Evolutionary conservation across 2,329 filamentous ascomycete species (phyloP), one percentile per base, ranked within the genome.

Genomic region (Lasiodiplodia hormozganensis): DNA sequence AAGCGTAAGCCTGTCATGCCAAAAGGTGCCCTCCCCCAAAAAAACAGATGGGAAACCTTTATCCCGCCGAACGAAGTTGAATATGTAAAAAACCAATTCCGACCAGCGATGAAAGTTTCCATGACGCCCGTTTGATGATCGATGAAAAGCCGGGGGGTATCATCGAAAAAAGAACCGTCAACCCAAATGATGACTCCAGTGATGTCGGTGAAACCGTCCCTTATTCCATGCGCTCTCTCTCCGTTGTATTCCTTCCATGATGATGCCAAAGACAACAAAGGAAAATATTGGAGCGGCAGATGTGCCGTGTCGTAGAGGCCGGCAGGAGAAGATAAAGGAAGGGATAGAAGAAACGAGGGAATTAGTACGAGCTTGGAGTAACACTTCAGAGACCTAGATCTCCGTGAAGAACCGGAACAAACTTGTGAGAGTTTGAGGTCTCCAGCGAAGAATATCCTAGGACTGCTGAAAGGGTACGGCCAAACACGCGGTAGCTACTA

Each of bases 171-270:
- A 47, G 43, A 52, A 40, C 47, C 51, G 47, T 64, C 51, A 52
- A 64, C 47, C 60, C 60, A 64, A 64, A 38, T 47, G 43, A 31
- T 34, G 60, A 64, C 60, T 64, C 60, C 60, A 64, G 28, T 52
- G 60, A 64, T 64, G 60, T 64, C 31, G 43, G 60, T 52, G 25
- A 28, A 38, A 21, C 21, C 28, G 47, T n/a, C 28, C 47, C 60
- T 25, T 53, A 31, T 40, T 64, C 60, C 60, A 36, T 52, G n/a
- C 47, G 43, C 47, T 18, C n/a, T 64, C 60, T 62, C 28, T 52
- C 47, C 60, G 25, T 40, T 21, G n/a, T 31, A 51, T 49, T 64
- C 28, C 28, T 38, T 18, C 58, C 4, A 34, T 28, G 40, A 31
- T 47, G 62, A 54, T 56, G 12, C n/a, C 25, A 12, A 18, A 52